Evolutionary conservation across 2,329 filamentous ascomycete species (phyloP).

Genomic region (Paracamarosporium sp.): DNA sequence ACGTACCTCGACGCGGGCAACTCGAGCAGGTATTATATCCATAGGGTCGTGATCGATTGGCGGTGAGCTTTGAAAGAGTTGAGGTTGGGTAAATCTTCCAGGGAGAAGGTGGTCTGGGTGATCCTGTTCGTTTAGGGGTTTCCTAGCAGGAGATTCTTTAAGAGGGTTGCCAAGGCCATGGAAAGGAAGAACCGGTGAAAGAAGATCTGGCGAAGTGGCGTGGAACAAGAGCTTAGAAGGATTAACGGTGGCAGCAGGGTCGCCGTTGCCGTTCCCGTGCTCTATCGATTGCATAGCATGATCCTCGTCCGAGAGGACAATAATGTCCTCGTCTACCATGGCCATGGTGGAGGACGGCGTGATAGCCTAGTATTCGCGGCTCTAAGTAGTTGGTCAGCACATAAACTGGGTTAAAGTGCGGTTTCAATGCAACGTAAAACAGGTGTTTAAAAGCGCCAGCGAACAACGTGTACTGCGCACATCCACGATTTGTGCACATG

Average conservation of each 20-base stretch:
- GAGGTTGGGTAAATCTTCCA: conserved; percentile 17
- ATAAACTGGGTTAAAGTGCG: background rate
- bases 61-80: conserved; percentile 17
- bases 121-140: conserved; percentile 6
- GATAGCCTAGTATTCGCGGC: conserved; percentile 19
- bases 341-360: conserved; percentile 19
- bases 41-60: conserved; percentile 30
- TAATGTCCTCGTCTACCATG: conserved; percentile 37
- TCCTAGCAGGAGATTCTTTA: conserved; percentile 17
- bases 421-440: background rate
- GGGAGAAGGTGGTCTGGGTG: conserved; percentile 6
- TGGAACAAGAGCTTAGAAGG: conserved; percentile 35
- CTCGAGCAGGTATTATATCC: conserved; percentile 23
- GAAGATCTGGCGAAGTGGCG: conserved; percentile 16
- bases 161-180: conserved; percentile 23
- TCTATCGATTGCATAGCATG: conserved; percentile 39
- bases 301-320: conserved; percentile 33
- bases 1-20: conserved; percentile 30
- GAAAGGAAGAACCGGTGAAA: conserved; percentile 31
- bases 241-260: conserved; percentile 29
- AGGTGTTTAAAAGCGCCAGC: background rate
- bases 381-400: conserved; percentile 12
- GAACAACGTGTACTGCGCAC: background rate
- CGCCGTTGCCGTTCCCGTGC: conserved; percentile 32
- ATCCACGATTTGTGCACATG: background rate